Base-by-base conservation (phyloP, 192 early-diverging fungal species). In the Linderina pennispora region DNA sequence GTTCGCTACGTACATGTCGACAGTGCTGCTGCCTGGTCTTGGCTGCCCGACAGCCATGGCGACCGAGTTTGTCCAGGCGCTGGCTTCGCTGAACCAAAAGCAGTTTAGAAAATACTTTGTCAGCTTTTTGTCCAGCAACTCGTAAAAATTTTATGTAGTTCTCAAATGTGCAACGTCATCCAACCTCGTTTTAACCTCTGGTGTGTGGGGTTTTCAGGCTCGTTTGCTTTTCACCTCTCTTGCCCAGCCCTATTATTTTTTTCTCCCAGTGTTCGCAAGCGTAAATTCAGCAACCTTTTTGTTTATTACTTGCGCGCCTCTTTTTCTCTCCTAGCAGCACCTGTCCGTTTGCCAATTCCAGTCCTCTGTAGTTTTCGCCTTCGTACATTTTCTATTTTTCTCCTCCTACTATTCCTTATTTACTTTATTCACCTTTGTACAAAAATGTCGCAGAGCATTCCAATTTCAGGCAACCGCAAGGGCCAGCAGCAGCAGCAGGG, bases 81-180 rank as follows among this genome's bases (percentile, higher is more conserved):
- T 91, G 42, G 77, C 77, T 41, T 79, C 83, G 48, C 61, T 79
- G 42, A 80, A 85, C 20, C 62, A 47, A 25, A 82, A 80, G 57
- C 73, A 75, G 42, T 83, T 89, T 45, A 82, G 79, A 54, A 84
- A 84, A 57, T 88, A 86, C 55, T 81, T 84, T 46, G 51, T 54
- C 6, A 38, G 54, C 25, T 70, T 70, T 35, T 31, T 71, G 22
- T 40, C 55, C 26, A 54, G 26, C 46, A 53, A 36, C 43, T 20
- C 44, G n/a, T n/a, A n/a, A n/a, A n/a, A n/a, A n/a, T n/a, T n/a
- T n/a, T n/a, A n/a, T n/a, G n/a, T n/a, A n/a, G n/a, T n/a, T n/a
- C n/a, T n/a, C n/a, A n/a, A n/a, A n/a, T n/a, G n/a, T n/a, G n/a
- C n/a, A n/a, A n/a, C n/a, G n/a, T n/a, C n/a, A n/a, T n/a, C n/a